These are phyloP conservation scores for Exsudoporus frostii DNA, from an alignment of 768 basidiomycete genomes.

Conservation along the genomic window DNA sequence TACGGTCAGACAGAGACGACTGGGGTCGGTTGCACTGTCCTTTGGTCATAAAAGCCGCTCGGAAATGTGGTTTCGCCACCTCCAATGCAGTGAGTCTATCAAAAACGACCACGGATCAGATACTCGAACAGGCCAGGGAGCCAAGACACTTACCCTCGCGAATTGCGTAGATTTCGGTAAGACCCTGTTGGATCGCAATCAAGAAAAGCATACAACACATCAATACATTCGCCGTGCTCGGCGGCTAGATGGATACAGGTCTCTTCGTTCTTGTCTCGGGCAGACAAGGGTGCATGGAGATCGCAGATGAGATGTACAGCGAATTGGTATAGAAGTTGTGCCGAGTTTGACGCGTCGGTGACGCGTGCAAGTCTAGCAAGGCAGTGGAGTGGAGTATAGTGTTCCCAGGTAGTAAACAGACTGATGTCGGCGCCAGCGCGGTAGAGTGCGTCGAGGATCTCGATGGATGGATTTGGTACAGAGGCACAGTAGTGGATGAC, in stretches of 20 bases:
- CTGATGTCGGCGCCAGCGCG: constrained; percentile 74
- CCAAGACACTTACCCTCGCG: constrained; percentile 55
- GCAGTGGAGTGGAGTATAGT: constrained; percentile 67
- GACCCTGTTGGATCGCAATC: constrained; percentile 58
- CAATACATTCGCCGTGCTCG: constrained; percentile 64
- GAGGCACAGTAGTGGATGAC: constrained; percentile 69
- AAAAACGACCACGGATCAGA: background rate
- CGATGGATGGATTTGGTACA: constrained; percentile 50
- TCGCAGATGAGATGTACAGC: constrained; percentile 65
- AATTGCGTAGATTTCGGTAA: constrained; percentile 61
- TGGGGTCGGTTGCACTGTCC: constrained; percentile 44
- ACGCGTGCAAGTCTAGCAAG: constrained; percentile 45
- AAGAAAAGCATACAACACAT: constrained; percentile 60
- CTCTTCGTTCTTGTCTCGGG: constrained; percentile 63
- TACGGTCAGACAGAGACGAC: constrained; percentile 54
- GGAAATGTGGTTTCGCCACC: constrained; percentile 65
- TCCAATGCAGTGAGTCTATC: constrained; percentile 56
- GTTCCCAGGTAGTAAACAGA: constrained; percentile 61
- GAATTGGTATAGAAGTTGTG: constrained; percentile 51
- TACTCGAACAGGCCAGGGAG: too few relatives aligned
- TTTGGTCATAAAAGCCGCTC: constrained; percentile 55
- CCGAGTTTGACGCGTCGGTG: constrained; percentile 33
- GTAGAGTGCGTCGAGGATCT: constrained; percentile 67
- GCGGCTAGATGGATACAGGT: constrained; percentile 81
- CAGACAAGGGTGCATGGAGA: constrained; percentile 65